A percentile compares a stretch with the other conserved stretches of the same genome.
Conservation (phyloP, 345 rosid genomes). For the Leavenworthia alabamica region DNA sequence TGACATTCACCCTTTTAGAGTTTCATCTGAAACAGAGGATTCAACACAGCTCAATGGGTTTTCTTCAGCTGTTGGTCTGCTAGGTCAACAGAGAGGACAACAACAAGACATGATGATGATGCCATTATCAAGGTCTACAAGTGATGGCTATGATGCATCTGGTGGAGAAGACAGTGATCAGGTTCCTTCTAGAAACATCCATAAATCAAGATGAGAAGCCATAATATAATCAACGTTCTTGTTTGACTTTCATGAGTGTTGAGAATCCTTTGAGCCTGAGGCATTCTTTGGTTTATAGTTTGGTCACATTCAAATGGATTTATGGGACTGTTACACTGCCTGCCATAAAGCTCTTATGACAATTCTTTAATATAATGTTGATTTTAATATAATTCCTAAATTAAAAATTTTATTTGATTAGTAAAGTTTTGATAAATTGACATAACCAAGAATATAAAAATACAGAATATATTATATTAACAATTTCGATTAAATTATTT, state of each 20-base stretch:
- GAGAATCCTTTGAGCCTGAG: not conserved
- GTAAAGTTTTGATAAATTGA: not conserved
- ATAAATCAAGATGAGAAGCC: slow-evolving; percentile 40
- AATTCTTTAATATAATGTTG: too few relatives aligned
- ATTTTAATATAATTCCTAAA: too few relatives aligned
- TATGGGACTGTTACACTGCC: not conserved
- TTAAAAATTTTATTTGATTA: not conserved
- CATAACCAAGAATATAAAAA: not conserved
- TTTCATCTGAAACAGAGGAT: slow-evolving; percentile 78
- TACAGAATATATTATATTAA: not conserved
- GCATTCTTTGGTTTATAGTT: not conserved
- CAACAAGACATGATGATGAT: slow-evolving; percentile 41
- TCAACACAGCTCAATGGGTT: slow-evolving; percentile 51
- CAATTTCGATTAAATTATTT: not conserved
- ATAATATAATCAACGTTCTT: not conserved
- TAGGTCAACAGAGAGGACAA: slow-evolving; percentile 32
- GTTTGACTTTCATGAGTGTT: not conserved
- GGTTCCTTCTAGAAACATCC: slow-evolving; percentile 66
- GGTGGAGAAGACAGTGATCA: slow-evolving; percentile 98
- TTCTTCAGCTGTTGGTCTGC: slow-evolving; percentile 36
- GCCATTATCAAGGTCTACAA: slow-evolving; percentile 83
- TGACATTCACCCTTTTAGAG: slow-evolving; percentile 80
- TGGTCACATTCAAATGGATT: not conserved
- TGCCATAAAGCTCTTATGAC: not conserved
- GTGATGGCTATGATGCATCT: slow-evolving; percentile 94